Percentiles rank a stretch among this genome's conserved stretches.
Conservation (phyloP, 257 asterid species). For the Verbena officinalis region DNA sequence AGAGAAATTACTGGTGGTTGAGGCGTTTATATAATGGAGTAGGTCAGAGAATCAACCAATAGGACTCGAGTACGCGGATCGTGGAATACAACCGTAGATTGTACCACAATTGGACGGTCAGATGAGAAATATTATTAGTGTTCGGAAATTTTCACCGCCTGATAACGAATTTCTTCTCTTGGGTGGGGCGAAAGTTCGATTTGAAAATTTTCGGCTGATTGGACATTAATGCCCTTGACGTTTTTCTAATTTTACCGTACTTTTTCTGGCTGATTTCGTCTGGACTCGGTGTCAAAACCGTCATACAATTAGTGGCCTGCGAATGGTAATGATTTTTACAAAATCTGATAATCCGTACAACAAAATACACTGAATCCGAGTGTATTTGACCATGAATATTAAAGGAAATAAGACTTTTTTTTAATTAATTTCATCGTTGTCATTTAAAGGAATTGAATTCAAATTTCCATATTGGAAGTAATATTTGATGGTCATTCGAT, state of each 20-base stretch:
- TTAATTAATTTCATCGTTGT: too few species aligned
- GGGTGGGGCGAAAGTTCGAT: background rate
- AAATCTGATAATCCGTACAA: too few species aligned
- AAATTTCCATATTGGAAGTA: too few species aligned
- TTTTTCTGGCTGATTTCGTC: background rate
- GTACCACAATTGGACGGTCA: constrained; percentile 19
- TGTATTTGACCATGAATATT: too few species aligned
- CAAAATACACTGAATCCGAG: too few species aligned
- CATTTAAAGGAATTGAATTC: too few species aligned
- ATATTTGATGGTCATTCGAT: too few species aligned
- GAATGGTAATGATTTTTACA: too few species aligned
- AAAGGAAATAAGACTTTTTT: too few species aligned
- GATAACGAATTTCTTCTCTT: background rate
- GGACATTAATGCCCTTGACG: constrained; percentile 10
- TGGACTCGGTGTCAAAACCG: background rate
- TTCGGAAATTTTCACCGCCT: constrained; percentile 11
- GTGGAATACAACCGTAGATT: constrained; percentile 31
- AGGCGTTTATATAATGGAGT: constrained; percentile 28
- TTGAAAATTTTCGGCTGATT: background rate
- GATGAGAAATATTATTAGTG: background rate
- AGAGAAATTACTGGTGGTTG: too few species aligned
- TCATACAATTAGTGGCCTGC: background rate
- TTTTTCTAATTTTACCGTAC: background rate
- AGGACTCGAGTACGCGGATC: constrained; percentile 34
- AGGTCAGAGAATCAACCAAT: constrained; percentile 18